Evolutionary conservation across 805 yeast species (phyloP), one percentile per base, ranked within the genome.

Genomic region (Starmerella sp.): DNA sequence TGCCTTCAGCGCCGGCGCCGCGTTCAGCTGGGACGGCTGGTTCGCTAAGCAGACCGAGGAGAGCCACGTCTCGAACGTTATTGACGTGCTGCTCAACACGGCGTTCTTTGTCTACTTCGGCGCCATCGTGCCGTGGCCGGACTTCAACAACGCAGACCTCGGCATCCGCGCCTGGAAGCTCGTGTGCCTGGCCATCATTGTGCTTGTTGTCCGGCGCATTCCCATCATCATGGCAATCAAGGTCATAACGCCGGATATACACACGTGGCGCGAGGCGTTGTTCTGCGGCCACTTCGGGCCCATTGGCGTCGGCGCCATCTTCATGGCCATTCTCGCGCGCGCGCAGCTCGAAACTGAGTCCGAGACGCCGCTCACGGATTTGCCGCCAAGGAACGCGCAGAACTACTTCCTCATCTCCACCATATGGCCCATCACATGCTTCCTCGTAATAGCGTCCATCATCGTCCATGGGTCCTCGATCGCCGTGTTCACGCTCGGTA

Each of bases 231-330:
- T 89, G 49, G 76, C 80, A 0, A 70, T 86, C 50, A 85, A 85
- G 64, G 89, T 91, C 0, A 66, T 88, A 29, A 83, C 87, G 1
- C 96, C 96, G 0, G 96, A 89, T 66, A 79, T 89, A 41, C 82
- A 87, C 63, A 78, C 87, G 10, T 89, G 96, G 95, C 80, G 95
- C 67, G 97, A 89, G 68, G 96, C 96, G 0, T 67, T 89, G 3
- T 90, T 90, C 68, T 87, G 95, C 67, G 96, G 96, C 22, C 96
- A 89, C 71, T 89, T 90, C 69, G 97, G 97, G 15, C 96, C 97
- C 1, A 86, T 90, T 65, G 97, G 97, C 48, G 96, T 89, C 28
- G 96, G 96, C 55, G 95, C 95, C 1, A 75, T 89, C 7, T 88
- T 86, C 69, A 91, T 93, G 43, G 82, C 86, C 6, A 82, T 89